Conservation (phyloP, 2,329 filamentous ascomycete species). For the Colletotrichum graminicola region DNA sequence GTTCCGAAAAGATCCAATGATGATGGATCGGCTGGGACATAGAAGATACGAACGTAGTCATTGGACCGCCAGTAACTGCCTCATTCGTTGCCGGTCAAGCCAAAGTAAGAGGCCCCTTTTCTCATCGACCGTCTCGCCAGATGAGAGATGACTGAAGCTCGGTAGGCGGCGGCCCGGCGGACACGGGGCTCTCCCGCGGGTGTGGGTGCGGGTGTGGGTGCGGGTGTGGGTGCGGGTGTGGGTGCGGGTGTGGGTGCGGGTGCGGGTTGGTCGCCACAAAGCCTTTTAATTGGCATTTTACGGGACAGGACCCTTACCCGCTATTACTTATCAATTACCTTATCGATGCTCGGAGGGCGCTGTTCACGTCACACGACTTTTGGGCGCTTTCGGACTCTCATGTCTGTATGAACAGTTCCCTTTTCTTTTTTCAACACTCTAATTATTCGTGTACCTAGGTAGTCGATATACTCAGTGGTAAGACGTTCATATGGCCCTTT, state of each 20-base stretch:
- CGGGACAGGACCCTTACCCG: background rate
- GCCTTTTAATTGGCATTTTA: background rate
- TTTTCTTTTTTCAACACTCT: background rate
- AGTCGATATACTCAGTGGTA: background rate
- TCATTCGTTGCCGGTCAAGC: background rate
- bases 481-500: conserved; percentile 2
- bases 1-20: background rate
- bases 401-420: conserved; percentile 15
- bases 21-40: background rate
- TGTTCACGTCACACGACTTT: conserved; percentile 12
- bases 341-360: background rate
- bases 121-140: background rate
- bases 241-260: background rate
- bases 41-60: background rate
- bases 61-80: conserved; percentile 1
- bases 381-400: conserved; percentile 4
- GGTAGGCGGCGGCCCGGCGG: conserved; percentile 13
- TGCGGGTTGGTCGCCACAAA: background rate
- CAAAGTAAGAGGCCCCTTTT: background rate
- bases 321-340: conserved; percentile 27
- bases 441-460: background rate
- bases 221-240: background rate
- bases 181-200: conserved; percentile 21
- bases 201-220: background rate
- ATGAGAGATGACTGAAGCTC: conserved; percentile 20